Base-by-base conservation (phyloP, 108 stramenopile species). In the Mediolabrus comicus region DNA sequence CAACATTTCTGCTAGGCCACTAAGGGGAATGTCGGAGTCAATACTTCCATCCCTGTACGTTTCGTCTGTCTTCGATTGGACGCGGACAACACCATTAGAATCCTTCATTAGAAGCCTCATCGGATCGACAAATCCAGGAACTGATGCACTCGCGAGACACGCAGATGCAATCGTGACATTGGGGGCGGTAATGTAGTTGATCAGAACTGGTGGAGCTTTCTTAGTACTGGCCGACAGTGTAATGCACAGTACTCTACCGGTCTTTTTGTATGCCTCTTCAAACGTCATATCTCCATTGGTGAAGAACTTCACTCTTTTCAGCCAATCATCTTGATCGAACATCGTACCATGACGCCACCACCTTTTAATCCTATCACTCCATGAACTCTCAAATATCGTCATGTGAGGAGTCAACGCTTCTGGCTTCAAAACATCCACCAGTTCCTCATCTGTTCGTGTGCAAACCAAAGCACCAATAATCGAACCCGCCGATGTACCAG, bases 171-270 rank as follows among this genome's bases (percentile, higher is more conserved):
- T 92, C 16, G 87, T 80, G 29, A 99, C 95, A 70, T 98, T 92
- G 12, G 99, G 99, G 5, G 97, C 94, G 39, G 93, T 96, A 41
- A 97, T 87, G 73, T 98, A 90, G 76, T 98, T 99, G 22, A 98
- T 77, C 9, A 99, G 77, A 7, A 96, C 87, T 2, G 98, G 97
- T 1, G 94, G 91, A 7, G 93, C 92, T 68, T 92, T 91, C 77
- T 94, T 91, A 22, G 89, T 89, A 6, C 89, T 94, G 7, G 97
- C 90, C 13, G 96, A 86, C 2, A 98, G 87, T 3, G 97, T 97
- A 66, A 99, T 97, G 82, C 98, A 98, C 51, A 99, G 86, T 31
- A 97, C 85, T 4, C 97, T 88, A 5, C 97, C 97, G 10, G 98
- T 98, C 61, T 97, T 93, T 60, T 85, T 89, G 82, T 97, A 99